Evolutionary conservation across 2,329 filamentous ascomycete species (phyloP), one percentile per base, ranked within the genome.

Genomic region (Dissoconium aciculare): DNA sequence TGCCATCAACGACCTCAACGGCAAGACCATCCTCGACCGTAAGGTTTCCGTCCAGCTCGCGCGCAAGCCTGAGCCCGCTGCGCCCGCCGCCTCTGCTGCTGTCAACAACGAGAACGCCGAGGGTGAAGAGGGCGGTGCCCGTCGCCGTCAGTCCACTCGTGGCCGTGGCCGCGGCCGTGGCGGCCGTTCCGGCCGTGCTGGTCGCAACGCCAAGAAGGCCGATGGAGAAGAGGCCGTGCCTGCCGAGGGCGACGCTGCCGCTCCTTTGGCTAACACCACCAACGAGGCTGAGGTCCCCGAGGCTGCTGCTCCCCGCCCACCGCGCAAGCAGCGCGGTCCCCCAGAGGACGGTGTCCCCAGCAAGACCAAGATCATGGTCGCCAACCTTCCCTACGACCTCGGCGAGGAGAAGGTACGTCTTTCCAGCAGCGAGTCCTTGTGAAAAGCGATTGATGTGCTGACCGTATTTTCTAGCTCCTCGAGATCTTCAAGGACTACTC

Each of bases 351-450:
- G 89, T 48, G 82, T 98, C 53, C 78, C 89, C 45, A 95, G 87
- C 62, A 94, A 94, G 78, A 95, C 81, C 62, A 98, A 98, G 79
- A 83, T 98, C 64, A 98, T 98, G 89, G 89, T 98, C 53, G 89
- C 89, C 54, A 98, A 98, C 69, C 74, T 98, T 41, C 89, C 89
- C 31, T 98, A 98, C 56, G 87, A 98, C 65, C 72, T 95, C 59
- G 87, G 78, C 51, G 89, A 98, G 67, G 85, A 95, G 54, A 91
- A 87, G 75, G 87, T 92, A 63, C 45, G 69, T 54, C n/a, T n/a
- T n/a, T n/a, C n/a, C n/a, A n/a, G n/a, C n/a, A 12, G n/a, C n/a
- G n/a, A n/a, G n/a, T n/a, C n/a, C n/a, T n/a, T n/a, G n/a, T n/a
- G n/a, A n/a, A n/a, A n/a, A n/a, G n/a, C n/a, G n/a, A n/a, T n/a